Evolutionary conservation across 768 basidiomycete species (phyloP).

Genomic region (Rubroboletus satanas): DNA sequence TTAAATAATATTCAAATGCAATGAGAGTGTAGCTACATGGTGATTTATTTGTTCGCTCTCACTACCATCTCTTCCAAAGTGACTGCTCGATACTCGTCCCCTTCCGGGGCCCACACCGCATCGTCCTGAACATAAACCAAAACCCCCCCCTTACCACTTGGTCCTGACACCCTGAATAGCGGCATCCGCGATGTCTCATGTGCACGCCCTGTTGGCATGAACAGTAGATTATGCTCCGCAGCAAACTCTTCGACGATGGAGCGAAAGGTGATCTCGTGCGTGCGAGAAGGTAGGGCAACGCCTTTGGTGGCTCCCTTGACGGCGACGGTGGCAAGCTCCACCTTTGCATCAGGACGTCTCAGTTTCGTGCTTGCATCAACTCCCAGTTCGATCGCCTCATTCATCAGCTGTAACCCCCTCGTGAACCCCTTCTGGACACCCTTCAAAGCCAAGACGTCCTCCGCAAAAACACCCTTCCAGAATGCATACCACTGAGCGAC

Average conservation of each 20-base stretch:
- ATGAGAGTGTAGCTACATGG: neutral
- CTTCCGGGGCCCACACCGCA: slow-evolving; percentile 83
- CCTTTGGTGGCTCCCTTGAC: slow-evolving; percentile 30
- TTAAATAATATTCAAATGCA: neutral
- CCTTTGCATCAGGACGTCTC: slow-evolving; percentile 60
- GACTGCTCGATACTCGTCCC: slow-evolving; percentile 70
- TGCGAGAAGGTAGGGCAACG: slow-evolving; percentile 43
- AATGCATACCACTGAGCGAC: slow-evolving; percentile 90
- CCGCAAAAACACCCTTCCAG: slow-evolving; percentile 82
- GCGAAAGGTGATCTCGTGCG: slow-evolving; percentile 87
- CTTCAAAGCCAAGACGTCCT: slow-evolving; percentile 58
- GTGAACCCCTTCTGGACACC: slow-evolving; percentile 80
- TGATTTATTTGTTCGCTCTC: slow-evolving; percentile 41
- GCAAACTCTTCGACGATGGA: slow-evolving; percentile 90
- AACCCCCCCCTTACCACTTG: slow-evolving; percentile 83
- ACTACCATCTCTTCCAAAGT: slow-evolving; percentile 86
- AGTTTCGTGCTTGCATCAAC: slow-evolving; percentile 66
- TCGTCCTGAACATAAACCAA: slow-evolving; percentile 90
- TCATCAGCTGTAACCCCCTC: slow-evolving; percentile 88
- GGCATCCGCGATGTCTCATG: slow-evolving; percentile 88
- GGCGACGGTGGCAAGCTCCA: slow-evolving; percentile 37
- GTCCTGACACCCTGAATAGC: slow-evolving; percentile 77
- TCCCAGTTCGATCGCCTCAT: slow-evolving; percentile 86
- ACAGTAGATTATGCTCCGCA: slow-evolving; percentile 79
- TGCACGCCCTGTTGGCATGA: slow-evolving; percentile 82